phyloP scores from a whole-genome alignment of 2,329 filamentous ascomycete genomes.

The Dendrostoma leiphaemia region DNA sequence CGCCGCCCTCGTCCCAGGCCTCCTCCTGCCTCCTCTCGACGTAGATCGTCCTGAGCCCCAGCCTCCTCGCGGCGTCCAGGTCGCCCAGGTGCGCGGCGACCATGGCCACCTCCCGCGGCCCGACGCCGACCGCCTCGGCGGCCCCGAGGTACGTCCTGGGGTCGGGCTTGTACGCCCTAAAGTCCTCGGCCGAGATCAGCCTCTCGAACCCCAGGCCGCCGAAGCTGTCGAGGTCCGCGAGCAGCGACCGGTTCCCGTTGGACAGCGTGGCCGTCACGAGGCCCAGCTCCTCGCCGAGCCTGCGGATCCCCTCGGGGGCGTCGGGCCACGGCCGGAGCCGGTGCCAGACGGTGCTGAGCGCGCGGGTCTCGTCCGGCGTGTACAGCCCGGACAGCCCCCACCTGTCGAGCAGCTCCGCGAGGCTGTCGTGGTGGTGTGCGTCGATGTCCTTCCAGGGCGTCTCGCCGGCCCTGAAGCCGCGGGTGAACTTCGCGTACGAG shows the following conservation, averaged over 20 bases:
- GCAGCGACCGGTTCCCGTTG: conserved; percentile 69
- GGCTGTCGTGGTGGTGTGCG: conserved; percentile 64
- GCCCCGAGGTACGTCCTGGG: conserved; percentile 68
- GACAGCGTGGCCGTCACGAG: conserved; percentile 67
- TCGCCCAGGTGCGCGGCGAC: conserved; percentile 75
- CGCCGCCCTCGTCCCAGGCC: conserved; percentile 49
- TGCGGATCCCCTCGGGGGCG: conserved; percentile 30
- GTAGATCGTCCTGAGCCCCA: conserved; percentile 70
- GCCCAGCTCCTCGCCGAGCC: background rate
- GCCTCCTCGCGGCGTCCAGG: conserved; percentile 61
- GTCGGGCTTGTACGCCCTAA: conserved; percentile 72
- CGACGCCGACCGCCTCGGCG: conserved; percentile 46
- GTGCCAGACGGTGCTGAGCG: conserved; percentile 71
- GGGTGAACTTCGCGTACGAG: conserved; percentile 62
- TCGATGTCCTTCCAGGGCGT: conserved; percentile 68
- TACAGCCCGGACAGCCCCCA: conserved; percentile 60
- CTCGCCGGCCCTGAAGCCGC: conserved; percentile 43
- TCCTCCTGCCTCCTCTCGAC: conserved; percentile 70
- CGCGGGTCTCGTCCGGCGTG: conserved; percentile 58
- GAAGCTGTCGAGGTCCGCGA: conserved; percentile 60
- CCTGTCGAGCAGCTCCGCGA: conserved; percentile 54
- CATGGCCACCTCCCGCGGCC: conserved; percentile 64
- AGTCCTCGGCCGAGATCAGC: conserved; percentile 67
- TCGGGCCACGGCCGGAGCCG: conserved; percentile 69
- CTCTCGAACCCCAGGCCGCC: conserved; percentile 60